Evolutionary conservation across 2,329 filamentous ascomycete species (phyloP).

Genomic region (Mycosphaerelloides madeirae): DNA sequence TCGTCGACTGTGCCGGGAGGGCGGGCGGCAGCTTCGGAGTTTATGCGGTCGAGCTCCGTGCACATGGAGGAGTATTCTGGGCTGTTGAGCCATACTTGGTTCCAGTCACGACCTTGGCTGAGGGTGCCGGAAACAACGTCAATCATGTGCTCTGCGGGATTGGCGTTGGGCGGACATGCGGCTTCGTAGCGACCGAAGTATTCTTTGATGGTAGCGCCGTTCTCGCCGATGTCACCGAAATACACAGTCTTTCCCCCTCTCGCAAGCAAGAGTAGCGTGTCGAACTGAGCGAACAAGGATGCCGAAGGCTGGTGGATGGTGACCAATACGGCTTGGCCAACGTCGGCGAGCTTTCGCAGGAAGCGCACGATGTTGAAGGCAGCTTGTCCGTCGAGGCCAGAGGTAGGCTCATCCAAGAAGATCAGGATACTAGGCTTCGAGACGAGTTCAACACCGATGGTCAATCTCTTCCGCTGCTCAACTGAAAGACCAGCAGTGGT

Average conservation of each 20-base stretch:
- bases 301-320: conserved; percentile 67
- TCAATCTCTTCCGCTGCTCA: conserved; percentile 55
- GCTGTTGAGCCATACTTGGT: conserved; percentile 42
- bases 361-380: conserved; percentile 63
- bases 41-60: conserved; percentile 40
- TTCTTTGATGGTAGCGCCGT: conserved; percentile 38
- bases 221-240: conserved; percentile 54
- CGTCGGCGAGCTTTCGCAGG: conserved; percentile 60
- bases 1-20: conserved; percentile 37
- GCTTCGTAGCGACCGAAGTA: conserved; percentile 54
- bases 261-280: conserved; percentile 60
- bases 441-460: conserved; percentile 54
- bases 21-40: conserved; percentile 33
- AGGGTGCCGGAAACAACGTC: conserved; percentile 44
- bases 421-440: conserved; percentile 57
- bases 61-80: conserved; percentile 34
- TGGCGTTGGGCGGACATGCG: conserved; percentile 47
- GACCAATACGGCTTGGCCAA: conserved; percentile 62
- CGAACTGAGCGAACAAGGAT: conserved; percentile 62
- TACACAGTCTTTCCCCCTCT: conserved; percentile 62
- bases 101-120: conserved; percentile 41
- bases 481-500: conserved; percentile 51
- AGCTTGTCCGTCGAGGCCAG: conserved; percentile 59
- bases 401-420: conserved; percentile 59
- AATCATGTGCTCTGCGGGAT: conserved; percentile 53